A percentile compares a stretch with the other conserved stretches of the same genome.
Conservation (phyloP, 164 flowering plant genomes). For the Magnolia kwangsiensis region DNA sequence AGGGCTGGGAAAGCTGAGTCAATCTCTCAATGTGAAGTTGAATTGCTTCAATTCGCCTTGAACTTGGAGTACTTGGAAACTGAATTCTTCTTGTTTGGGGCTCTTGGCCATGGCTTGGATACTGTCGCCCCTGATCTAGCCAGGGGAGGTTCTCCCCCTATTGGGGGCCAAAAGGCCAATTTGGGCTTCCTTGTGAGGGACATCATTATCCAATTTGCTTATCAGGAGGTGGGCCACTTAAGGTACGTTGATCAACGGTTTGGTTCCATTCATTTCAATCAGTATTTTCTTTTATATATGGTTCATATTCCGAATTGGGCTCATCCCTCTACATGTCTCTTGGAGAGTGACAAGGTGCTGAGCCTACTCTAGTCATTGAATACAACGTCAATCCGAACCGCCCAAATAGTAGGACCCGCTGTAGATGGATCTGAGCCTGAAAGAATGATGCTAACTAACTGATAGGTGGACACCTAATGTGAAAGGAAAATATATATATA, state of each 20-base stretch:
- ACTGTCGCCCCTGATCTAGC: constrained; percentile 42
- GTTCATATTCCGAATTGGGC: background rate
- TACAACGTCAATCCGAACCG: no score
- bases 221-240: constrained; percentile 77
- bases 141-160: constrained; percentile 56
- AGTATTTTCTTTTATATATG: background rate
- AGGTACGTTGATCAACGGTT: constrained; percentile 29
- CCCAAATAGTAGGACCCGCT: no score
- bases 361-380: no score
- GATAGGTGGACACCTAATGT: no score
- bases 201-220: constrained; percentile 57
- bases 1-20: no score
- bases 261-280: no score
- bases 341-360: no score
- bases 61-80: constrained; percentile 79
- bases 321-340: no score
- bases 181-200: constrained; percentile 39
- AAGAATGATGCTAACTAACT: no score
- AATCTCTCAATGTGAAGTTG: no score
- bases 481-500: no score
- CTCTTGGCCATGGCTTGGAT: constrained; percentile 62
- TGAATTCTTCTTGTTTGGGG: constrained; percentile 62
- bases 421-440: no score
- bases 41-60: constrained; percentile 42
- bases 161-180: constrained; percentile 33